Base-by-base conservation (phyloP, 1,139 yeast species). In the Suhomyces yuchorum region DNA sequence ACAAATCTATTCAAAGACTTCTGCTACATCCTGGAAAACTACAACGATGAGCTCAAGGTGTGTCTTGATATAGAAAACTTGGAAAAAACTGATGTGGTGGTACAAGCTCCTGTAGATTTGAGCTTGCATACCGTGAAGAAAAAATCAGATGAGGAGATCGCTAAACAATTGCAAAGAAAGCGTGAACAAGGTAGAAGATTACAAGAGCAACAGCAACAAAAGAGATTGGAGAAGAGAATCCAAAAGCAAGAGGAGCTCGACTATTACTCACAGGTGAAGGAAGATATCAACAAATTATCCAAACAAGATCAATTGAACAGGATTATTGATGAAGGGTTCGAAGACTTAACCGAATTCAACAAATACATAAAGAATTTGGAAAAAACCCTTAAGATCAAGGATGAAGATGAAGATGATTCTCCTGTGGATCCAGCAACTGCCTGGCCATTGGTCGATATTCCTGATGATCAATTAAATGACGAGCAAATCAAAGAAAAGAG, bases 181-280 rank as follows among this genome's bases (percentile, higher is more conserved):
- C 79, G 82, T 57, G 97, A 92, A 62, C 89, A 88, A 55, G 98
- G 97, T 4, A 81, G 85, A 54, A 75, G 96, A 56, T 74, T 95
- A 51, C 98, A 93, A 67, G 96, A 90, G 59, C 97, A 91, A 66
- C 98, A 98, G 0, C 91, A 87, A 55, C 85, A 84, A 57, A 86
- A 85, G 57, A 74, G 99, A 49, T 67, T 82, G 6, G 97, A 92
- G 61, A 91, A 89, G 61, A 70, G 90, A 45, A 74, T 81, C 22
- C 89, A 89, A 60, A 89, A 89, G 56, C 95, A 91, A 57, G 82
- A 85, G 56, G 97, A 93, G 61, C 80, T 77, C 55, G 86, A 80
- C 43, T 89, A 90, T 61, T 91, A 84, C 61, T 66, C 80, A 1
- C 77, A 78, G 32, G 69, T 92, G 43, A 79, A 76, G 56, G 78